phyloP scores from a whole-genome alignment of 495 filamentous ascomycete genomes.

The Aspergillus bridgeri region DNA sequence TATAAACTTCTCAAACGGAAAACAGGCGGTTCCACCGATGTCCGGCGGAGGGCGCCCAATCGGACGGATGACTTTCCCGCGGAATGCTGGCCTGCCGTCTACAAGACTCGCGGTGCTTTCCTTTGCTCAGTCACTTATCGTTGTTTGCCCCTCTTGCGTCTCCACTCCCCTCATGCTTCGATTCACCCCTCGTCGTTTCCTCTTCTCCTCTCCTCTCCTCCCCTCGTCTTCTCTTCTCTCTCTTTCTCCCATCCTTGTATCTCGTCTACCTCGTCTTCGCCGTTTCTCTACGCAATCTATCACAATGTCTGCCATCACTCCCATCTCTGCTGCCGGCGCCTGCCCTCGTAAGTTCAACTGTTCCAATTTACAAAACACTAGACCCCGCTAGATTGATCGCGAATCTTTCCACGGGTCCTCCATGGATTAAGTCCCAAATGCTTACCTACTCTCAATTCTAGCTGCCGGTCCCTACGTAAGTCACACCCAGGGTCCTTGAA shows the following conservation, averaged over 20 bases:
- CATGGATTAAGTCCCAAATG: not conserved
- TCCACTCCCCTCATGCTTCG: conserved; percentile 27
- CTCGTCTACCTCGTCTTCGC: conserved; percentile 10
- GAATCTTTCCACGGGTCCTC: not conserved
- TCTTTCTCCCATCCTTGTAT: conserved; percentile 25
- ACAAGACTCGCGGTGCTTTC: no score
- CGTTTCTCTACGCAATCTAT: conserved; percentile 13
- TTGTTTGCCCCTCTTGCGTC: conserved; percentile 11
- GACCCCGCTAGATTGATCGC: no score
- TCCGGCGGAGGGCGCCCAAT: not conserved
- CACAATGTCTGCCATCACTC: conserved; percentile 39
- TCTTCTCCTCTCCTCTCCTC: conserved; percentile 15
- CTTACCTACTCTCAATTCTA: conserved; percentile 36
- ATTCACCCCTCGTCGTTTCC: conserved; percentile 23
- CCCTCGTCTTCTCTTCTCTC: conserved; percentile 24
- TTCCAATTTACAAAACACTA: not conserved
- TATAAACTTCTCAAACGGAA: no score
- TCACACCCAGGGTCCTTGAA: conserved; percentile 9
- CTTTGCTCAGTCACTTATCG: not conserved
- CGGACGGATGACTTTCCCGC: conserved; percentile 20
- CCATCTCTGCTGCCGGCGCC: conserved; percentile 42
- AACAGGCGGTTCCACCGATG: not conserved
- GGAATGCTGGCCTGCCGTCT: conserved; percentile 22
- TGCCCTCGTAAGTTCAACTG: conserved; percentile 42
- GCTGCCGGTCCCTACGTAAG: conserved; percentile 59